A percentile compares a stretch with the other conserved stretches of the same genome.
Evolutionary conservation across 2,329 filamentous ascomycete species (phyloP).

Genomic region (Colletotrichum sp.): DNA sequence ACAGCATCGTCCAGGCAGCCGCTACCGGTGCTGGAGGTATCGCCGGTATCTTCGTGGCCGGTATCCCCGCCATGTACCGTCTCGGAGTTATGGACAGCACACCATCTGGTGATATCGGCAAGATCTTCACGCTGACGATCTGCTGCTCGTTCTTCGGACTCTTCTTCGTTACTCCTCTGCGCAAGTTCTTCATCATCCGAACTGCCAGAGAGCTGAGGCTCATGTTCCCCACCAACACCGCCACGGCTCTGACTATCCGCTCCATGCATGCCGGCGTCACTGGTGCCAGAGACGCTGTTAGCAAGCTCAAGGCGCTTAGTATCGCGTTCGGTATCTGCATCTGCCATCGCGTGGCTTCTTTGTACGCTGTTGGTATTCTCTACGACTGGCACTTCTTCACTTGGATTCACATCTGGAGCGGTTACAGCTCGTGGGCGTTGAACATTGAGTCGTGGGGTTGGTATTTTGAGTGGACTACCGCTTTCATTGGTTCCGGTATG

Average conservation of each 20-base stretch:
- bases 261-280: constrained; percentile 64
- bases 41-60: constrained; percentile 62
- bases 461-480: constrained; percentile 63
- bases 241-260: constrained; percentile 66
- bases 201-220: constrained; percentile 65
- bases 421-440: constrained; percentile 54
- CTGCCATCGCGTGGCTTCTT: constrained; percentile 58
- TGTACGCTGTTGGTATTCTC: constrained; percentile 64
- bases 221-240: constrained; percentile 64
- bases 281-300: constrained; percentile 56
- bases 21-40: constrained; percentile 66
- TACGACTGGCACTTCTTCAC: constrained; percentile 63
- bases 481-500: constrained; percentile 64
- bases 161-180: constrained; percentile 66
- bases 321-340: constrained; percentile 56
- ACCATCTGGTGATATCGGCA: constrained; percentile 60
- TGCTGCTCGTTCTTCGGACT: constrained; percentile 70
- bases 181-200: constrained; percentile 73
- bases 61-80: constrained; percentile 65
- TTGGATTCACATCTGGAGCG: constrained; percentile 60
- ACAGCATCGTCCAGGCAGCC: constrained; percentile 65
- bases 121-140: constrained; percentile 64
- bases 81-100: constrained; percentile 52
- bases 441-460: constrained; percentile 66
- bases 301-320: constrained; percentile 61